Evolutionary conservation across 1,284 basidiomycete genomes (phyloP), one percentile per base, ranked within the genome.

Genomic region (Trametes versicolor): DNA sequence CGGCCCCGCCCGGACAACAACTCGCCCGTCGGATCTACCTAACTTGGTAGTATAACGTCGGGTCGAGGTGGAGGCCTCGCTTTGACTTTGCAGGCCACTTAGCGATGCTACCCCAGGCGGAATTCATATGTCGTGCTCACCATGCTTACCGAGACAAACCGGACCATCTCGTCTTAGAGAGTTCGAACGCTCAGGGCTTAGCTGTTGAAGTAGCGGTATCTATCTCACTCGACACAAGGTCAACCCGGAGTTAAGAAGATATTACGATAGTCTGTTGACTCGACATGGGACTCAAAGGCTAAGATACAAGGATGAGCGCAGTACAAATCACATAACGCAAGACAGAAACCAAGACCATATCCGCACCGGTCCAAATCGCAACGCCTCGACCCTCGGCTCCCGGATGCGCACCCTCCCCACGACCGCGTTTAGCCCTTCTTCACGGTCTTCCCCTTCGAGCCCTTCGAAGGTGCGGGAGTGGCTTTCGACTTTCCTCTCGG

Each of bases 401-500:
- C 39, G 7, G 13, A n/a, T 4, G 7, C 55, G 32, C 51, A 21
- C 13, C 27, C 48, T 25, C 23, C 17, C n/a, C 48, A 25, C 48
- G 3, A n/a, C n/a, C 39, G 12, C 9, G 19, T 60, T 63, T 62
- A 69, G 29, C 65, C 37, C 66, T 68, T 69, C 69, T 67, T 72
- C 29, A 54, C 58, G 25, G 51, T 59, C 62, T 70, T 76, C 17
- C 67, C 71, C 62, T 74, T 77, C 17, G 53, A 12, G 8, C 64
- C 49, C 34, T 36, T 37, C 36, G 53, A 15, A 32, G 66, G 47
- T 0, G 60, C 63, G 2, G 70, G 47, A 34, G 61, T 58, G 4
- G 57, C 63, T 53, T 70, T 71, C 25, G 70, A 71, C 63, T 79
- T 80, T 10, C 77, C 73, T 65, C 81, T 81, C 58, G 79, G 61